Base-by-base conservation (phyloP, 345 rosid genomes). In the Ailanthus altissimus region DNA sequence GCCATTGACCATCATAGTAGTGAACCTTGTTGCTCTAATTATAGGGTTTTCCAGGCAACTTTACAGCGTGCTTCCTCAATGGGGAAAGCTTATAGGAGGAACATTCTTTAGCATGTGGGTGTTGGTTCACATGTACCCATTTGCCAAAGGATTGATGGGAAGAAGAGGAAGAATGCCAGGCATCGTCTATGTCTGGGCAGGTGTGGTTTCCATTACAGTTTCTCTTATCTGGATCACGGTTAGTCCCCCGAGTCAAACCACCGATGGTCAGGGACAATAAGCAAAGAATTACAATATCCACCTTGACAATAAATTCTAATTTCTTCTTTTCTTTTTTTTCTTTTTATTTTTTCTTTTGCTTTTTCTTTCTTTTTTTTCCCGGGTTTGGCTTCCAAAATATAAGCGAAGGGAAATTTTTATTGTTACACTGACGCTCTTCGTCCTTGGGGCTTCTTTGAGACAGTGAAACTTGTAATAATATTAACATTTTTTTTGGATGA, bases 81-180 rank as follows among this genome's bases (percentile, higher is more conserved):
- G 98, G 98, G 80, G 82, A n/a, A 90, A 93, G 93, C 76, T 95
- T 28, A 11, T 91, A 0, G 99, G 99, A 84, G 98, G 98, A 18
- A 25, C 51, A 10, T 95, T 93, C 79, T 95, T 95, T 79, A 92
- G 97, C 78, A 85, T 90, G 78, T 93, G 97, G 99, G 99, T 93
- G 5, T 80, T 95, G 86, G 82, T 89, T 75, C 99, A 93, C 75
- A 88, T 93, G 97, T 91, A 89, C 58, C 97, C 97, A 15, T 91
- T 91, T 76, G 74, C 86, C 62, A 94, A 94, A 79, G 98, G 98
- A 10, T 78, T 94, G 90, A 73, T 92, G 87, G 98, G 97, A 23
- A 88, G 96, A 58, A 88, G 89, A 84, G 97, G 98, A 73, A 91
- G 89, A 43, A 90, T 94, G 75, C 98, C 97, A 0, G 92, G 96